Evolutionary conservation across 768 basidiomycete genomes (phyloP).

Genomic region (Mycena olivaceomarginata): DNA sequence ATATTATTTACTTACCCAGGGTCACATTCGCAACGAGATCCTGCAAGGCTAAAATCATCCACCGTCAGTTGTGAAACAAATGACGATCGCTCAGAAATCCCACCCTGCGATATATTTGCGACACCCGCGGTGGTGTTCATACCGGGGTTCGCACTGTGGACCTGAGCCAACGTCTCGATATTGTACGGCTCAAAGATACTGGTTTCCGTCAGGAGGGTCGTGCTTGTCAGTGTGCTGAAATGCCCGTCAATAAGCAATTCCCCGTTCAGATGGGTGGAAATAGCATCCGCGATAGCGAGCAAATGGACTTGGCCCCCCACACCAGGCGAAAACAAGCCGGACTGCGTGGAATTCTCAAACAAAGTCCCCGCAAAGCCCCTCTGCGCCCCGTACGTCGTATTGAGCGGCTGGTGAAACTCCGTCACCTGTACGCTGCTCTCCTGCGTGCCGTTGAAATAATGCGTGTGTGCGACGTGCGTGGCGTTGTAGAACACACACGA

Average conservation of each 20-base stretch:
- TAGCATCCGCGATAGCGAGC: slow-evolving; percentile 26
- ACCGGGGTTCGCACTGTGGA: neutral
- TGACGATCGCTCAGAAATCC: neutral
- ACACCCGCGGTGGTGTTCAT: slow-evolving; percentile 20
- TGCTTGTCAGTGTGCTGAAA: neutral
- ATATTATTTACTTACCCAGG: neutral
- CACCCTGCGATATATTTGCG: slow-evolving; percentile 29
- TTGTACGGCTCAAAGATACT: slow-evolving; percentile 21
- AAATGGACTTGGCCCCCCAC: slow-evolving; percentile 17
- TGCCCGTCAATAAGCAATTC: slow-evolving; percentile 3
- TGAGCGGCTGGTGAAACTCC: slow-evolving; percentile 16
- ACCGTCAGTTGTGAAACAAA: neutral
- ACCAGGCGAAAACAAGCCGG: neutral
- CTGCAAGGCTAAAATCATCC: neutral
- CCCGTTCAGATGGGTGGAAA: slow-evolving; percentile 19
- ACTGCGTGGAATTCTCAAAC: neutral
- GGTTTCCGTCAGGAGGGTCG: slow-evolving; percentile 28
- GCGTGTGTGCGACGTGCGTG: neutral
- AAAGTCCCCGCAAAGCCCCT: neutral
- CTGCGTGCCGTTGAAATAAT: slow-evolving; percentile 30
- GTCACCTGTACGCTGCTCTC: slow-evolving; percentile 1
- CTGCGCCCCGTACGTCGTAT: slow-evolving; percentile 4
- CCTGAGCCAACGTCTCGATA: neutral
- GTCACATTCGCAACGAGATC: slow-evolving; percentile 33
- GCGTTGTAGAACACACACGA: slow-evolving; percentile 29